Base-by-base conservation (phyloP, 1,284 basidiomycete species). In the Agaricales sp. region DNA sequence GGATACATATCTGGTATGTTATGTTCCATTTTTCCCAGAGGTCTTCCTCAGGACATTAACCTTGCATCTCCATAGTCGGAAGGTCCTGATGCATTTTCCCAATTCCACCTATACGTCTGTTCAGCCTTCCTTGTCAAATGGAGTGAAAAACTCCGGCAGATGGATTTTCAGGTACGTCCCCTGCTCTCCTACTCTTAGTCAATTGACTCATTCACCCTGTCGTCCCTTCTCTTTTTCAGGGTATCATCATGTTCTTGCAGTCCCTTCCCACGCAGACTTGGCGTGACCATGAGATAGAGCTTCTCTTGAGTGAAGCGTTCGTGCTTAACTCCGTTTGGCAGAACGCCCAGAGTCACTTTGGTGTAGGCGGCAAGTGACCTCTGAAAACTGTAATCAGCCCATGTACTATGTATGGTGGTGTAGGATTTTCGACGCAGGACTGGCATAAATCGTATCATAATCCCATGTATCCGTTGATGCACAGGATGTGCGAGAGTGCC, bases 221-320 rank as follows among this genome's bases (percentile, higher is more conserved):
- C 50, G 44, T 47, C n/a, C n/a, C 25, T 47, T 12, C 20, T 25
- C 41, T 41, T 48, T 26, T 51, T 2, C 56, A 95, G 91, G 92
- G 92, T 47, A 96, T 98, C 65, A 99, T 99, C 66, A 98, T 99
- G 87, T 99, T 97, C 69, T 74, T 99, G 2, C 95, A 99, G 67
- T 91, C 90, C 2, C 75, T 97, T 3, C 95, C 96, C 6, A 99
- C 95, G 1, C 90, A 95, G 59, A 78, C 79, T 47, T 99, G 96
- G 95, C 82, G 81, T 3, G 95, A 99, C 65, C 86, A 93, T 59
- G 93, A 99, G 62, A 87, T 97, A 43, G 93, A 97, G 63, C 78
- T 98, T 66, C 78, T 99, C 14, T 78, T 99, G 43, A 92, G 89
- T 59, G 92, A 98, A 66, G 95, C 96, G 4, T 99, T 96, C 61